These are phyloP conservation scores for Colletotrichum tanaceti DNA, from an alignment of 2,329 filamentous ascomycete genomes.

Conservation along the genomic window DNA sequence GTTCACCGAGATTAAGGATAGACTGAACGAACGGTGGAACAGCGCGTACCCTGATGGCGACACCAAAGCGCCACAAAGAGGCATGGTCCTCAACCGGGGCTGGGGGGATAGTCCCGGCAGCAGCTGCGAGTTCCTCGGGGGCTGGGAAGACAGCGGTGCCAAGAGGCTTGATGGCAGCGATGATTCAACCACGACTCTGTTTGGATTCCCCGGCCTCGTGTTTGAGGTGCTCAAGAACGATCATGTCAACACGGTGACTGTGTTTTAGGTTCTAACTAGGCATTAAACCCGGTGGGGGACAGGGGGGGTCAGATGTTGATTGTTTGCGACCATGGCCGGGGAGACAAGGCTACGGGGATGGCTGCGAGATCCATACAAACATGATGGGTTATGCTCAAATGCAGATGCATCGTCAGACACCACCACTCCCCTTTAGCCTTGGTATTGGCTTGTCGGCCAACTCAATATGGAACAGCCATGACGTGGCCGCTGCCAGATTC, in stretches of 20 bases:
- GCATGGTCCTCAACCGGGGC: slow-evolving; percentile 92
- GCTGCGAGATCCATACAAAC: slow-evolving; percentile 35
- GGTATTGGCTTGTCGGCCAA: slow-evolving; percentile 25
- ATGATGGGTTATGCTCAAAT: slow-evolving; percentile 36
- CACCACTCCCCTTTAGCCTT: slow-evolving; percentile 27
- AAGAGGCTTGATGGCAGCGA: slow-evolving; percentile 66
- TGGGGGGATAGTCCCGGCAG: slow-evolving; percentile 93
- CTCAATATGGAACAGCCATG: slow-evolving; percentile 38
- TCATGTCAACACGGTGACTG: slow-evolving; percentile 86
- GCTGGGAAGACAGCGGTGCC: slow-evolving; percentile 81
- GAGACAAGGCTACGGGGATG: slow-evolving; percentile 26
- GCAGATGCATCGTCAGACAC: slow-evolving; percentile 27
- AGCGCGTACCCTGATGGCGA: slow-evolving; percentile 69
- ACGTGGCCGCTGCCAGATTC: slow-evolving; percentile 28
- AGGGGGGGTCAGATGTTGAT: slow-evolving; percentile 27
- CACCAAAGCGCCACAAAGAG: slow-evolving; percentile 65
- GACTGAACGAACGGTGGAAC: slow-evolving; percentile 77
- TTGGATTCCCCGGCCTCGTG: slow-evolving; percentile 91
- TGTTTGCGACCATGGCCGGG: slow-evolving; percentile 18
- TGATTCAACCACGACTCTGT: slow-evolving; percentile 81
- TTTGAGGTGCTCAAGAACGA: slow-evolving; percentile 97
- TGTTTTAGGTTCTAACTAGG: slow-evolving; percentile 68
- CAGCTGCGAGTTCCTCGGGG: slow-evolving; percentile 85
- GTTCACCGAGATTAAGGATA: slow-evolving; percentile 78
- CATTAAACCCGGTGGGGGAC: slow-evolving; percentile 36